These are phyloP conservation scores for Casaregolazyma lundiana DNA, from an alignment of 1,139 yeast genomes.

Conservation along the genomic window DNA sequence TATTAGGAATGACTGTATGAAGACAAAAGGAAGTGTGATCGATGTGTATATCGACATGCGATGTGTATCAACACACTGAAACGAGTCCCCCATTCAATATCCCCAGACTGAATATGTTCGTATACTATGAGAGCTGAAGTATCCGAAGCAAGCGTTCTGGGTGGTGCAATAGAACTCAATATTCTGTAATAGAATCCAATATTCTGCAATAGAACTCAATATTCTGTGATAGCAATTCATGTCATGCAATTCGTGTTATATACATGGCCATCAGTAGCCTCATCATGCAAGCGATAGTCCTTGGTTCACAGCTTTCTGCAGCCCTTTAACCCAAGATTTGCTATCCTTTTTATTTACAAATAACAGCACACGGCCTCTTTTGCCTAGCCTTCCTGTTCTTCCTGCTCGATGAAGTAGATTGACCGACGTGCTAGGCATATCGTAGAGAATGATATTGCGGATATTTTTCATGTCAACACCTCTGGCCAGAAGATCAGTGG, in stretches of 20 bases:
- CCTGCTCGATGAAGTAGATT: slow-evolving; percentile 91
- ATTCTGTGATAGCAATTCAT: too few species aligned
- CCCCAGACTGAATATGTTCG: slow-evolving; percentile 16
- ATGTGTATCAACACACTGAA: slow-evolving; percentile 16
- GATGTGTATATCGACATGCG: slow-evolving; percentile 9
- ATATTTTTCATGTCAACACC: slow-evolving; percentile 84
- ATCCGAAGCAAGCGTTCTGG: slow-evolving; percentile 9
- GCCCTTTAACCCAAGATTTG: slow-evolving; percentile 78
- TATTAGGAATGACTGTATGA: slow-evolving; percentile 10
- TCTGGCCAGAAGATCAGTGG: slow-evolving; percentile 88
- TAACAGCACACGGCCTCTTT: slow-evolving; percentile 80
- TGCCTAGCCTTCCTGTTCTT: slow-evolving; percentile 90
- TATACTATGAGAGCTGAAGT: not conserved
- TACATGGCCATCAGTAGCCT: slow-evolving; percentile 3
- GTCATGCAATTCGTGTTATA: slow-evolving; percentile 16
- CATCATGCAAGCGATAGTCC: slow-evolving; percentile 23
- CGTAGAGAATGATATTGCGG: slow-evolving; percentile 77
- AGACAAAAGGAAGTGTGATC: slow-evolving; percentile 13
- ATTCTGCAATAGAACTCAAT: too few species aligned
- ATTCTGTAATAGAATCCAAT: too few species aligned
- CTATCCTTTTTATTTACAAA: slow-evolving; percentile 61
- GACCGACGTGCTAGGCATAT: slow-evolving; percentile 76
- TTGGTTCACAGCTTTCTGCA: slow-evolving; percentile 60
- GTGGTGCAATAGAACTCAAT: too few species aligned
- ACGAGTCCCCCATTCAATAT: slow-evolving; percentile 21